phyloP scores from a whole-genome alignment of 2,329 filamentous ascomycete species.

The Pyrenochaeta sp. region DNA sequence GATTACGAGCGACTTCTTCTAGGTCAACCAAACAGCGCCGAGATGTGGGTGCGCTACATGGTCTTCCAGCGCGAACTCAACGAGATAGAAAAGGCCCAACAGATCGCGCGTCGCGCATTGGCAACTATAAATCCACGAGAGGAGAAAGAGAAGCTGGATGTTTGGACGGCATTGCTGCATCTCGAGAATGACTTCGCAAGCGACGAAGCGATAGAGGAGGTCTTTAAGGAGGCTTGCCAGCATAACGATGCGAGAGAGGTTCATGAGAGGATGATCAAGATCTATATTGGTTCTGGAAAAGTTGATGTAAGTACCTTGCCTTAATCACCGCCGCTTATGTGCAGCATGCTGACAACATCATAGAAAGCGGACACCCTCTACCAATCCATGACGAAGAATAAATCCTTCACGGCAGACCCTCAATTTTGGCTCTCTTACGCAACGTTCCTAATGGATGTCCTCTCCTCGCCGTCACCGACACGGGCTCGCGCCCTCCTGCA shows the following conservation, averaged over 20 bases:
- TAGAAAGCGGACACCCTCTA: slow-evolving; percentile 91
- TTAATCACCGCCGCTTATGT: slow-evolving; percentile 5
- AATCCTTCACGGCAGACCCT: slow-evolving; percentile 75
- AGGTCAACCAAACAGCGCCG: slow-evolving; percentile 90
- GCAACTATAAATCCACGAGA: slow-evolving; percentile 91
- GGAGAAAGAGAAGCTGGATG: slow-evolving; percentile 90
- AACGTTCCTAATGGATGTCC: slow-evolving; percentile 83
- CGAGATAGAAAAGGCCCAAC: slow-evolving; percentile 86
- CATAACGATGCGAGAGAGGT: slow-evolving; percentile 93
- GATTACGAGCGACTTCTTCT: slow-evolving; percentile 95
- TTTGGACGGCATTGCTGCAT: slow-evolving; percentile 95
- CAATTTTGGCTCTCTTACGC: slow-evolving; percentile 95
- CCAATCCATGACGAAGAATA: slow-evolving; percentile 86
- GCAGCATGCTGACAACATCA: slow-evolving; percentile 31
- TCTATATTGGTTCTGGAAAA: slow-evolving; percentile 93
- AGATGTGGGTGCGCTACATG: slow-evolving; percentile 97
- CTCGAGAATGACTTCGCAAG: slow-evolving; percentile 90
- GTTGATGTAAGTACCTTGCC: slow-evolving; percentile 69
- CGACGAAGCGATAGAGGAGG: slow-evolving; percentile 80
- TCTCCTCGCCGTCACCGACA: slow-evolving; percentile 74
- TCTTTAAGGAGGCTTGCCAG: slow-evolving; percentile 91
- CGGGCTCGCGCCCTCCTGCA: slow-evolving; percentile 80
- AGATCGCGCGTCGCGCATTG: slow-evolving; percentile 89
- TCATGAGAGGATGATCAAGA: slow-evolving; percentile 87
- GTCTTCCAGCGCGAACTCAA: slow-evolving; percentile 95